phyloP scores from a whole-genome alignment of 768 basidiomycete species.

The Galerina sulciceps region DNA sequence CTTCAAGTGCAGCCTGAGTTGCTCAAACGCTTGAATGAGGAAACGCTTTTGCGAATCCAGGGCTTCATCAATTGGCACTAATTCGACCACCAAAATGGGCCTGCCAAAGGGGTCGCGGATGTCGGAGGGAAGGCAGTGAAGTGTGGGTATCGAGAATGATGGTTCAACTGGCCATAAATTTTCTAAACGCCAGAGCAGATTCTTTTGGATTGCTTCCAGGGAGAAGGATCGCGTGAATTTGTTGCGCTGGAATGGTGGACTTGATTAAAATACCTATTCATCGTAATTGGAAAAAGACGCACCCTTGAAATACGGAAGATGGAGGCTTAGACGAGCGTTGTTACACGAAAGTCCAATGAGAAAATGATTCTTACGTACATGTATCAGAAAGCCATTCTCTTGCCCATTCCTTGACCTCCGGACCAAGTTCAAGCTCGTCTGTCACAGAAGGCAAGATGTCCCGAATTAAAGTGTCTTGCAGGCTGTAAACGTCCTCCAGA shows the following conservation, averaged over 20 bases:
- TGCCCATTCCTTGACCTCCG: constrained; percentile 52
- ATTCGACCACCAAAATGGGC: constrained; percentile 63
- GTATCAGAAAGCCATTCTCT: constrained; percentile 69
- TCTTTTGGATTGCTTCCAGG: constrained; percentile 59
- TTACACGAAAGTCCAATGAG: constrained; percentile 14
- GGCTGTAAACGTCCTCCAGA: constrained; percentile 43
- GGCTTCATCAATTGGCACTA: constrained; percentile 42
- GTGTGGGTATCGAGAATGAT: constrained; percentile 33
- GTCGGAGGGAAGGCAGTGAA: constrained; percentile 59
- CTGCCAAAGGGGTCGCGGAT: constrained; percentile 65
- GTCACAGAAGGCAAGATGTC: constrained; percentile 64
- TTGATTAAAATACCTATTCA: constrained; percentile 8
- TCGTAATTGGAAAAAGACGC: constrained; percentile 27
- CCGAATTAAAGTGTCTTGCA: constrained; percentile 56
- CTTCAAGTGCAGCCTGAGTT: constrained; percentile 59
- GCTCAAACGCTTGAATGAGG: constrained; percentile 57
- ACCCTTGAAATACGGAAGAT: constrained; percentile 70
- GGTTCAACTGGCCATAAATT: constrained; percentile 42
- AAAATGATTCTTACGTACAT: constrained; percentile 44
- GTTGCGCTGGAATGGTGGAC: constrained; percentile 53
- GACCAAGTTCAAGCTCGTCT: constrained; percentile 58
- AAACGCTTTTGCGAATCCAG: constrained; percentile 42
- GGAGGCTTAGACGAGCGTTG: constrained; percentile 42
- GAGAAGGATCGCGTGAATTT: constrained; percentile 67
- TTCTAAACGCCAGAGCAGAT: constrained; percentile 59